Percentiles rank a stretch among this genome's conserved stretches.
Conservation (phyloP, 2,329 filamentous ascomycete genomes). For the Aaosphaeria arxii region DNA sequence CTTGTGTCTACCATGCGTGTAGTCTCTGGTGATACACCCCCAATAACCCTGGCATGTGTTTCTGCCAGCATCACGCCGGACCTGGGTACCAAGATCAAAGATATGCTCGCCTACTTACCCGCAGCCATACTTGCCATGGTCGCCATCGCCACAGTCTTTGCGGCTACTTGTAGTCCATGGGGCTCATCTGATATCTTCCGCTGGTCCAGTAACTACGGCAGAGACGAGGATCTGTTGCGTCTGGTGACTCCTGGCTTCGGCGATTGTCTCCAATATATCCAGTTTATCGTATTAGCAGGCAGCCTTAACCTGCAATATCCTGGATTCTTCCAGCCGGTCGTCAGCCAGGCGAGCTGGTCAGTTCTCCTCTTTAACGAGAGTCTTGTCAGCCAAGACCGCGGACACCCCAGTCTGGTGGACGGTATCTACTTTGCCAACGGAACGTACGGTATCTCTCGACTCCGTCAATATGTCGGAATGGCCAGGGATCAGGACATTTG, state of each 20-base stretch:
- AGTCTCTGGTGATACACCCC: conserved; percentile 66
- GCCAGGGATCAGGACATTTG: conserved; percentile 74
- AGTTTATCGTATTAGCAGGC: conserved; percentile 87
- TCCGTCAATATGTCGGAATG: conserved; percentile 83
- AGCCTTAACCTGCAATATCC: conserved; percentile 84
- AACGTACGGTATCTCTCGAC: conserved; percentile 73
- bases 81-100: conserved; percentile 66
- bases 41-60: conserved; percentile 72
- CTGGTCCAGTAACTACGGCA: conserved; percentile 97
- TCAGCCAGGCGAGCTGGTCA: conserved; percentile 87
- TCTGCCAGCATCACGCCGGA: conserved; percentile 81
- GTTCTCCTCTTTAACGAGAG: conserved; percentile 89
- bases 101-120: conserved; percentile 72
- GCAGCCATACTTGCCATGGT: conserved; percentile 75
- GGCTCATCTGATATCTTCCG: conserved; percentile 85
- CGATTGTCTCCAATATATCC: conserved; percentile 94
- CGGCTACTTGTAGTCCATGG: conserved; percentile 90
- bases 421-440: conserved; percentile 82
- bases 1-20: conserved; percentile 72
- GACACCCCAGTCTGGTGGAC: conserved; percentile 66
- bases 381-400: conserved; percentile 68
- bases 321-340: conserved; percentile 88
- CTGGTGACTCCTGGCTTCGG: conserved; percentile 94
- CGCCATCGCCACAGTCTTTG: conserved; percentile 76
- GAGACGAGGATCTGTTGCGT: conserved; percentile 85